phyloP scores from a whole-genome alignment of 805 yeast genomes.

The Metschnikowia peoriensis region DNA sequence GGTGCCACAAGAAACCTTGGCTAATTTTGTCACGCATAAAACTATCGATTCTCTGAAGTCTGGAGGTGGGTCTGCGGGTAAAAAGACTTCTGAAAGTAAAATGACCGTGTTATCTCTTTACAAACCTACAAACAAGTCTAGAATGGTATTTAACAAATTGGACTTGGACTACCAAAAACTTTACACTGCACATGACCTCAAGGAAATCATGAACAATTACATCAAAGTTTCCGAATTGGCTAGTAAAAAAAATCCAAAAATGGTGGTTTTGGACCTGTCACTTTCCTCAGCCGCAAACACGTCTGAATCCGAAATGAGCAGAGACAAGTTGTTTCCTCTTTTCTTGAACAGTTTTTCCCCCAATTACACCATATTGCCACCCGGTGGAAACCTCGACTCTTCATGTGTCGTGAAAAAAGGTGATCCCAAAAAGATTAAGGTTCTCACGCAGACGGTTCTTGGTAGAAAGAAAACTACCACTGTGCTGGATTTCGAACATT shows the following conservation, averaged over 20 bases:
- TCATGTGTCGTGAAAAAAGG: conserved; percentile 47
- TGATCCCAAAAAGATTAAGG: conserved; percentile 58
- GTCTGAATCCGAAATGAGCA: conserved; percentile 26
- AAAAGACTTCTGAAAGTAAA: conserved; percentile 25
- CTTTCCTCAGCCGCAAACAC: conserved; percentile 44
- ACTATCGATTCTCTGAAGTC: conserved; percentile 23
- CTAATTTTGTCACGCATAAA: conserved; percentile 65
- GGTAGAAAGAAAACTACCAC: conserved; percentile 81
- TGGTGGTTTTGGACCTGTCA: conserved; percentile 53
- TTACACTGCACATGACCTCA: conserved; percentile 57
- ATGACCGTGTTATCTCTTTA: conserved; percentile 42
- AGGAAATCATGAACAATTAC: conserved; percentile 52
- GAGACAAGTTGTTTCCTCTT: conserved; percentile 46
- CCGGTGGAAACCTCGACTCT: conserved; percentile 33
- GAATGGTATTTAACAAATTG: conserved; percentile 45
- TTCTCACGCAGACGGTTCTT: conserved; percentile 71
- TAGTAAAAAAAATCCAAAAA: conserved; percentile 50
- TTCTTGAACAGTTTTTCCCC: conserved; percentile 50
- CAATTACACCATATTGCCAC: conserved; percentile 47
- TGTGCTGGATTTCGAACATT: conserved; percentile 66
- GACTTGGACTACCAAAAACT: conserved; percentile 36
- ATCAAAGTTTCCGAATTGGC: conserved; percentile 52
- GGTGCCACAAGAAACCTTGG: conserved; percentile 36
- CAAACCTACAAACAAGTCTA: conserved; percentile 54
- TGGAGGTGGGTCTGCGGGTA: conserved; percentile 23